Evolutionary conservation across 129 eudicot species (phyloP), one percentile per base, ranked within the genome.

Genomic region (Kitagawia praeruptora): DNA sequence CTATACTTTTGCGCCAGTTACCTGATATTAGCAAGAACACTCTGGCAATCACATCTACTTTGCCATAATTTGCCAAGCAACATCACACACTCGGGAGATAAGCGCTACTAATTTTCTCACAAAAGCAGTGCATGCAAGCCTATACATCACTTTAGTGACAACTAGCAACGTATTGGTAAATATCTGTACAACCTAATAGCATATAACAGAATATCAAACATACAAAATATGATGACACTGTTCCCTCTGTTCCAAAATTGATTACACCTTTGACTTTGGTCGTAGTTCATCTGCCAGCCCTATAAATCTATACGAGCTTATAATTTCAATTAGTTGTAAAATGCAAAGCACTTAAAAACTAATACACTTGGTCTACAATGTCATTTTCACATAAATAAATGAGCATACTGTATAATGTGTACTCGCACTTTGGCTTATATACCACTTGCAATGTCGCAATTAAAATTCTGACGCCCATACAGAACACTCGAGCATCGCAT

Each of bases 401-500:
- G 34, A 61, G 69, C 25, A 18, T 7, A 3, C 37, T 25, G 28
- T n/a, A 58, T 58, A 7, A n/a, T 2, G 34, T n/a, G 69, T n/a
- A 25, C 34, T 25, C 10, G 31, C 27, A 58, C 66, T 58, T 23
- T 58, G 31, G 66, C 10, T 23, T 28, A 56, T 19, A 19, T 19
- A 58, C 66, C 31, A 58, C 66, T 58, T n/a, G 58, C 58, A 51
- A 51, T 13, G 18, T 15, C 21, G 21, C 54, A 48, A 5, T 51
- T 51, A n/a, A n/a, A 46, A 93, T 83, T 80, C 98, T 87, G 72
- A 93, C 97, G 54, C 98, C 98, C 76, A 91, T 48, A 85, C 98
- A 93, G 78, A 93, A 93, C 9, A 87, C 80, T 14, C 98, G 97
- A 73, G 89, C 79, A 81, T 93, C 98, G 74, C 91, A 89, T 82